Evolutionary conservation across 805 yeast genomes (phyloP), one percentile per base, ranked within the genome.

Genomic region (Yarrowia sp.): DNA sequence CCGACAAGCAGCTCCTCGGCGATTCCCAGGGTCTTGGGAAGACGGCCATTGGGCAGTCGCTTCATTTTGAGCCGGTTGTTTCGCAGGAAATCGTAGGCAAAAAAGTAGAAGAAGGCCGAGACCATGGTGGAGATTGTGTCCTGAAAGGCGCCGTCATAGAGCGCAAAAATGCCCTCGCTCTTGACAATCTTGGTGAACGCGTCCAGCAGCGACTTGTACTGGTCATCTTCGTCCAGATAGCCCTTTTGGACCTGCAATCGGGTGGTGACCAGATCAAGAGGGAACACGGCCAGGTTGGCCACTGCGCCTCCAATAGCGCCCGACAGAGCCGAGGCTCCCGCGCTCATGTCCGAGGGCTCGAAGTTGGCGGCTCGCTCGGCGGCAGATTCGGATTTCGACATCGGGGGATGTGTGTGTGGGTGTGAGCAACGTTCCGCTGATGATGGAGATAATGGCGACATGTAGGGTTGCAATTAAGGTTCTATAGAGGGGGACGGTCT

Each of bases 81-180:
- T 48, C 79, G 72, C 59, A 77, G 53, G 36, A 52, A 68, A 52
- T 77, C 78, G 71, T 77, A 77, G 56, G 76, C 76, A 63, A 70
- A 76, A 70, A 77, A 77, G 72, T 77, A 77, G 42, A 77, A 72
- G 64, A 76, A 76, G 16, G 78, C 74, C 52, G 76, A 76, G 38
- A 73, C 67, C 69, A 72, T 69, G n/a, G 76, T 73, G 14, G 77
- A 77, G 3, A 75, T 68, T 2, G 75, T 70, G 65, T 75, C 78
- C 38, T 72, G 96, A 11, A 89, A 83, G 12, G 92, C 82, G 5
- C 97, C 97, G 55, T 91, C 85, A 76, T 92, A 92, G 72, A 92
- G 88, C 14, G 90, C 90, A 50, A 80, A 75, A 3, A 89, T 22
- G 5, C 97, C 97, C 76, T 91, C 97, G 69, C 85, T 83, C 68